phyloP scores from a whole-genome alignment of 345 rosid genomes.

The Streptanthus diversifolius region DNA sequence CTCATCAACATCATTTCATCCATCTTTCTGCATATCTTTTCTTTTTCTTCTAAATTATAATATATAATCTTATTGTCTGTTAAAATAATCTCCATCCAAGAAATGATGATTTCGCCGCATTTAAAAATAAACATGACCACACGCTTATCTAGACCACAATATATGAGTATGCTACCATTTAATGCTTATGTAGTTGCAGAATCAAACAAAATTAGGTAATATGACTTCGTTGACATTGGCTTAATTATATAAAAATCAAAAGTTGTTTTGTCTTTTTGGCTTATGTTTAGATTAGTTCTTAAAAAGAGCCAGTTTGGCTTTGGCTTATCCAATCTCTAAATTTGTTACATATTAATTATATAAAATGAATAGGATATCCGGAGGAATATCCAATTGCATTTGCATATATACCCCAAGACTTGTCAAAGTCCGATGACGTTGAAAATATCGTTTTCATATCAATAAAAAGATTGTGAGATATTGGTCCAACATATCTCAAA shows the following conservation, averaged over 20 bases:
- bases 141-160: background rate
- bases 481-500: constrained; percentile 18
- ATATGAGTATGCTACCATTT: background rate
- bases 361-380: constrained; percentile 11
- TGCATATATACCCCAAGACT: background rate
- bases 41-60: background rate
- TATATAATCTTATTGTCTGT: background rate
- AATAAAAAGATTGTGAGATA: background rate
- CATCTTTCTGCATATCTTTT: background rate
- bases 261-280: background rate
- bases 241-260: constrained; percentile 5
- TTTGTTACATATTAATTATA: background rate
- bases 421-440: constrained; percentile 10
- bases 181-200: constrained; percentile 5
- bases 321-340: background rate
- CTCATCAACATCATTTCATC: background rate
- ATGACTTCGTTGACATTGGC: background rate
- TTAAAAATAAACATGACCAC: background rate
- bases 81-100: background rate
- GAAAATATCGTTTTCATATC: constrained; percentile 9
- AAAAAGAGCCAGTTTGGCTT: background rate
- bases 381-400: constrained; percentile 29
- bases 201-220: background rate
- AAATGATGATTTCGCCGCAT: background rate
- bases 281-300: constrained; percentile 7